A percentile compares a stretch with the other conserved stretches of the same genome.
Evolutionary conservation across 176 grass and related monocot genomes (phyloP).

Genomic region (Aegilops speltoides): DNA sequence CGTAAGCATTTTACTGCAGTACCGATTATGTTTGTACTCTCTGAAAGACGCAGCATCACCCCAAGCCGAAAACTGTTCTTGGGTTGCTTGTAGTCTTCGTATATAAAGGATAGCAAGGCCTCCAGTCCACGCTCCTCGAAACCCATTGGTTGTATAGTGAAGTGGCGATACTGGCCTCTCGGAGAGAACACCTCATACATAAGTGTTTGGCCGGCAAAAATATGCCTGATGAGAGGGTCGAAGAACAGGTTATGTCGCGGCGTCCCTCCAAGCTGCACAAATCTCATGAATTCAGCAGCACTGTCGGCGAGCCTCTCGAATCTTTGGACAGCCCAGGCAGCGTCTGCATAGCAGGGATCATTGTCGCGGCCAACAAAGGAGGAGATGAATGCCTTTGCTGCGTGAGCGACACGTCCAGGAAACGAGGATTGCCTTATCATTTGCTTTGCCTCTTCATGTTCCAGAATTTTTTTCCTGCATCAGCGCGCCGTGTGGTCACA

Average conservation of each 20-base stretch:
- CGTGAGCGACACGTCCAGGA: neutral
- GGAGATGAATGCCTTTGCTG: neutral
- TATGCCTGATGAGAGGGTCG: conserved; percentile 11
- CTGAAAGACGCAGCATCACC: neutral
- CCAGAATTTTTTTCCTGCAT: neutral
- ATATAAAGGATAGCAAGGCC: neutral
- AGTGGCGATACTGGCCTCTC: neutral
- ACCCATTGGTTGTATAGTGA: neutral
- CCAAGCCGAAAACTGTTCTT: neutral
- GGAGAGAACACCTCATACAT: neutral
- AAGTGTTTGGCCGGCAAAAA: neutral
- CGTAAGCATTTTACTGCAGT: too few species aligned
- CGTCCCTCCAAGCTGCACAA: conserved; percentile 14
- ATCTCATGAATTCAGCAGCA: neutral
- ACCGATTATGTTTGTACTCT: neutral
- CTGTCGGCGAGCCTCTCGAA: conserved; percentile 10
- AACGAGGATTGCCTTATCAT: neutral
- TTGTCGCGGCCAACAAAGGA: neutral
- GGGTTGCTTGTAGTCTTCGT: neutral
- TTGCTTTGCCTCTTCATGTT: neutral
- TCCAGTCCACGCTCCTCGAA: neutral
- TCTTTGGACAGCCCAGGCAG: neutral
- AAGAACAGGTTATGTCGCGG: neutral
- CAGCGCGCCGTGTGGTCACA: neutral
- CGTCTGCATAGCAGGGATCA: neutral